Conservation (phyloP, 345 rosid species). For the Abelmoschus esculentus region DNA sequence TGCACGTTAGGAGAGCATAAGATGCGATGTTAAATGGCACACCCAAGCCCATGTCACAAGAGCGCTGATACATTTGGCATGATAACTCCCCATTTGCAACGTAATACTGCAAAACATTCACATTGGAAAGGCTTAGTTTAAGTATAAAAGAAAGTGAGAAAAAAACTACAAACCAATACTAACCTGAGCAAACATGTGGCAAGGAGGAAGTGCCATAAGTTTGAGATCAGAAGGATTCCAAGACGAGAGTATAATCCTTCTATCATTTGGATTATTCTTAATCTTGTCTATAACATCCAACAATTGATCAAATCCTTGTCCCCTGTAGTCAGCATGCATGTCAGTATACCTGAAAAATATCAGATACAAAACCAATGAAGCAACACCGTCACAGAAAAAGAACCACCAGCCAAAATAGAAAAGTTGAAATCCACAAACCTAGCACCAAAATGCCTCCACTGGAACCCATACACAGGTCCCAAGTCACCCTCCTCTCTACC, state of each 20-base stretch:
- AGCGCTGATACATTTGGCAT: constrained; percentile 96
- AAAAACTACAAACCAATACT: neutral
- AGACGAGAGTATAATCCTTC: constrained; percentile 82
- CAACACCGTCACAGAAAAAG: neutral
- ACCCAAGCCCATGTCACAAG: constrained; percentile 94
- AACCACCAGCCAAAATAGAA: too few species aligned
- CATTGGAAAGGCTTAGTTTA: neutral
- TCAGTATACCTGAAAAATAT: constrained; percentile 61
- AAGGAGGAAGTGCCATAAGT: constrained; percentile 96
- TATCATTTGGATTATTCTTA: constrained; percentile 83
- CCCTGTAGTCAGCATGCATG: constrained; percentile 93
- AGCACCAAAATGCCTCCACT: constrained; percentile 99
- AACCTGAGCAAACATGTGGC: constrained; percentile 99
- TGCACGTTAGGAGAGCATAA: constrained; percentile 80
- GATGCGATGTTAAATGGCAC: constrained; percentile 97
- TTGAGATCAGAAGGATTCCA: constrained; percentile 97
- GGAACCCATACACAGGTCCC: constrained; percentile 95
- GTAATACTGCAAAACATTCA: constrained; percentile 47
- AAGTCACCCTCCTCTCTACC: constrained; percentile 92
- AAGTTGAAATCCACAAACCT: constrained; percentile 34
- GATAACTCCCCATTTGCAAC: constrained; percentile 88
- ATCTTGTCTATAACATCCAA: constrained; percentile 82
- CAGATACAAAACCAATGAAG: neutral
- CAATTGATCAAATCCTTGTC: constrained; percentile 95
- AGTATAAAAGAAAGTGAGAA: neutral